Conservation (phyloP, 225 moss, liverwort and hornwort genomes). For the Sphagnum tenellum region DNA sequence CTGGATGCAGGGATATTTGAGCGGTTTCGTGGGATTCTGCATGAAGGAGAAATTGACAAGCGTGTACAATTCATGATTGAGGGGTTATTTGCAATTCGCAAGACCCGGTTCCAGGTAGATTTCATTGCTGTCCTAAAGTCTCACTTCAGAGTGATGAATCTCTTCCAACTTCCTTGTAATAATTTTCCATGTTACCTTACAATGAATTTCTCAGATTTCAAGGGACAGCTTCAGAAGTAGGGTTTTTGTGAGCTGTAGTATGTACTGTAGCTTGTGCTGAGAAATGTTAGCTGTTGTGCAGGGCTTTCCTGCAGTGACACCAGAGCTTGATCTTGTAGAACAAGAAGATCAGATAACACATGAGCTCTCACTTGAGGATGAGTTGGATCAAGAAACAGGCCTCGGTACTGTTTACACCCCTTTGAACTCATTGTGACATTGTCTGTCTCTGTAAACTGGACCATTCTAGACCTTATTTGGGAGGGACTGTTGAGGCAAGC, state of each 20-base stretch:
- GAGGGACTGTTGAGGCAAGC: no score
- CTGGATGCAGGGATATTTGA: constrained; percentile 51
- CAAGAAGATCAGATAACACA: constrained; percentile 85
- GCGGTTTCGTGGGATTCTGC: constrained; percentile 76
- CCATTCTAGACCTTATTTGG: no score
- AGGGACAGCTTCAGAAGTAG: no score
- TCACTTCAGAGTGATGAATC: background rate
- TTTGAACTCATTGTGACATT: background rate
- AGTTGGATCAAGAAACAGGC: constrained; percentile 58
- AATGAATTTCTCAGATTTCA: no score
- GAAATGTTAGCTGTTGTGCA: constrained; percentile 4
- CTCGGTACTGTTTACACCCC: constrained; percentile 7
- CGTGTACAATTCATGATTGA: constrained; percentile 96
- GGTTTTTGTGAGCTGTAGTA: no score
- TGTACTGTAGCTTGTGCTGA: no score
- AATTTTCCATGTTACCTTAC: no score
- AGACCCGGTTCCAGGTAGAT: constrained; percentile 58
- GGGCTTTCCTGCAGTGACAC: constrained; percentile 71
- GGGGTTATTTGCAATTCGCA: constrained; percentile 75
- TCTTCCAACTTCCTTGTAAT: no score
- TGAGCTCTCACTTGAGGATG: constrained; percentile 67
- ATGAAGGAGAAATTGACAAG: constrained; percentile 84
- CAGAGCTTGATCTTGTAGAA: constrained; percentile 76
- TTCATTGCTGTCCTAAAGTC: background rate
- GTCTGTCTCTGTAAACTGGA: background rate